phyloP scores from a whole-genome alignment of 331 rosid species.

The Malus hybrid region DNA sequence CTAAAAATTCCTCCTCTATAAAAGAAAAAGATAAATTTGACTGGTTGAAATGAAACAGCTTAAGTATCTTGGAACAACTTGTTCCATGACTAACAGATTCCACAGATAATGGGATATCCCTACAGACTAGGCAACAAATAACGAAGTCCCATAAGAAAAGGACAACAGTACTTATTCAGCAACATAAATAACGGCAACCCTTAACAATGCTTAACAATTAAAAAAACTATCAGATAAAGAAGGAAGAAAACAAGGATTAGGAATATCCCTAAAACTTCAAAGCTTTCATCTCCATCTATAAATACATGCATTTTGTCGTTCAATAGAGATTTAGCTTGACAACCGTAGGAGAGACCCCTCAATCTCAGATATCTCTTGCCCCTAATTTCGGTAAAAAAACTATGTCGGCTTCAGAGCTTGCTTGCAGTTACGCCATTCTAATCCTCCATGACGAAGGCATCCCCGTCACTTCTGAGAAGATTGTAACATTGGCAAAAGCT shows the following conservation, averaged over 20 bases:
- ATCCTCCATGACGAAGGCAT: conserved; percentile 61
- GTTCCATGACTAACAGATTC: background rate
- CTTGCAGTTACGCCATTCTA: conserved; percentile 56
- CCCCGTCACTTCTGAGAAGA: conserved; percentile 62
- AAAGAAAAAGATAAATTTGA: too few species aligned
- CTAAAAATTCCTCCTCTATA: too few species aligned
- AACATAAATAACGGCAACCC: background rate
- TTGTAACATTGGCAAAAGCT: conserved; percentile 41
- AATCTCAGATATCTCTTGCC: background rate
- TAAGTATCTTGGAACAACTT: background rate
- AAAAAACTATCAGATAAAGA: too few species aligned
- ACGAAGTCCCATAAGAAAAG: background rate
- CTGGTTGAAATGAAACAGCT: too few species aligned
- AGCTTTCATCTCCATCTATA: background rate
- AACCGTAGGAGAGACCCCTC: background rate
- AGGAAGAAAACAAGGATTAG: too few species aligned
- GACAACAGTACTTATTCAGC: background rate
- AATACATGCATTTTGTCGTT: background rate
- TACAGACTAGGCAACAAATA: background rate
- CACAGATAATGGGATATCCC: background rate
- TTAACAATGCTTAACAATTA: background rate
- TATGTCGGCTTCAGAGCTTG: conserved; percentile 52
- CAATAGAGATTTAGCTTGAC: background rate
- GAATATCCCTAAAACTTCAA: background rate
- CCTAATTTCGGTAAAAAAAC: background rate